Percentiles rank a stretch among this genome's conserved stretches.
phyloP scores from a whole-genome alignment of 2,329 filamentous ascomycete species.

The Hypoxylon sp. region DNA sequence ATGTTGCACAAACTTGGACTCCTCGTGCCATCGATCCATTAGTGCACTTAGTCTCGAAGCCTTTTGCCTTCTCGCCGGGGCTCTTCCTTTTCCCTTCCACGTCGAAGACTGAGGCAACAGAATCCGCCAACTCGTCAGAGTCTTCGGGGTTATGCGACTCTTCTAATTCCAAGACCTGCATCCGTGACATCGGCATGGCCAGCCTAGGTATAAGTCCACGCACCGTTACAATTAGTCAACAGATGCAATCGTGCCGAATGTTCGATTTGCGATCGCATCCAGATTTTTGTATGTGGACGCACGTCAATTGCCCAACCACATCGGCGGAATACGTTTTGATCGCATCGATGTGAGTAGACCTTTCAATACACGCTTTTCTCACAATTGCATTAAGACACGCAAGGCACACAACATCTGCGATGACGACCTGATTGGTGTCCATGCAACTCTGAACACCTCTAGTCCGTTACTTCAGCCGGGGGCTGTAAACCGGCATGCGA shows the following conservation, averaged over 20 bases:
- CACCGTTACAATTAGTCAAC: too few species aligned
- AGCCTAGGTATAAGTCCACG: too few species aligned
- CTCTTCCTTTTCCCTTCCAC: too few species aligned
- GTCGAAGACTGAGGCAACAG: too few species aligned
- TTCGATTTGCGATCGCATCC: slow-evolving; percentile 13
- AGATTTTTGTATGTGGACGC: slow-evolving; percentile 11
- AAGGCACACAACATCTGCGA: slow-evolving; percentile 24
- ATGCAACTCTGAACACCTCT: slow-evolving; percentile 6
- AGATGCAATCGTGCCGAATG: background rate
- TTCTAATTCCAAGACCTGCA: too few species aligned
- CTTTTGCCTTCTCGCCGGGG: too few species aligned
- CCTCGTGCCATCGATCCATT: too few species aligned
- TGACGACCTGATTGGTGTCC: slow-evolving; percentile 4
- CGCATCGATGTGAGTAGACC: slow-evolving; percentile 26
- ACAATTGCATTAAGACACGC: background rate
- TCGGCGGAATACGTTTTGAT: slow-evolving; percentile 16
- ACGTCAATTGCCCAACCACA: background rate
- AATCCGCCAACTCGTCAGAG: too few species aligned
- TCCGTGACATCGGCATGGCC: too few species aligned
- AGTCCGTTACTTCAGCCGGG: slow-evolving; percentile 15
- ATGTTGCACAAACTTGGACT: too few species aligned
- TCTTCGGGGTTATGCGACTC: too few species aligned
- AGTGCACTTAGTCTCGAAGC: too few species aligned
- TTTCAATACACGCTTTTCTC: background rate
- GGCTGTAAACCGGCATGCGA: slow-evolving; percentile 21